Evolutionary conservation across 331 rosid species (phyloP), one percentile per base, ranked within the genome.

Genomic region (Quercus tomentella): DNA sequence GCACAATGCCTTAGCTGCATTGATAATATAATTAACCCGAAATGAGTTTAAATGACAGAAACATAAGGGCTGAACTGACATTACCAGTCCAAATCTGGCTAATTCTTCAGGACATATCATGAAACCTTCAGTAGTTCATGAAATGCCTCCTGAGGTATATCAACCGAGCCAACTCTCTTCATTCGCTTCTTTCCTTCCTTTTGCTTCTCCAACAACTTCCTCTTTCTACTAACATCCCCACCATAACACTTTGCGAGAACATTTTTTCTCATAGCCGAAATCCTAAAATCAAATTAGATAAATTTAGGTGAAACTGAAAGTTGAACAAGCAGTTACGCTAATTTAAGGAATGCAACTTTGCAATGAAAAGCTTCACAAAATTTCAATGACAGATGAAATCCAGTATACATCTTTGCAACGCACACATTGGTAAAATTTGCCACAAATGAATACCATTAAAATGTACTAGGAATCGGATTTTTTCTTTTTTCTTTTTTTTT

Each of bases 171-270:
- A 57, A 95, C 87, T 1, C 94, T 97, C 82, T 95, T 95, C 99
- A 95, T 95, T 88, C 97, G 85, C 88, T 93, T 95, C 85, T 95
- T 95, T 70, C 98, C 99, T 91, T 95, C 99, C 82, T 93, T 95
- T 75, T 95, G 99, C 86, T 93, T 95, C 82, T 95, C 99, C 88
- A 95, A 86, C 26, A 95, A 90, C 88, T 95, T 95, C 89, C 84
- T 90, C 85, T 95, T 95, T 66, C 98, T 89, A 18, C 88, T 75
- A 75, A 91, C 82, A 78, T 95, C 98, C 74, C 99, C 99, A 23
- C 99, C 99, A 71, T 90, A 93, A 83, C 99, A 95, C 89, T 93
- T 95, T 7, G 98, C 98, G 61, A 95, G 96, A 76, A 95, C 99
- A 76, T 95, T 93, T 82, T 95, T 95, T 76, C 99, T 88, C 97